Evolutionary conservation across 1,284 basidiomycete genomes (phyloP).

Genomic region (Pseudozyma pruni): DNA sequence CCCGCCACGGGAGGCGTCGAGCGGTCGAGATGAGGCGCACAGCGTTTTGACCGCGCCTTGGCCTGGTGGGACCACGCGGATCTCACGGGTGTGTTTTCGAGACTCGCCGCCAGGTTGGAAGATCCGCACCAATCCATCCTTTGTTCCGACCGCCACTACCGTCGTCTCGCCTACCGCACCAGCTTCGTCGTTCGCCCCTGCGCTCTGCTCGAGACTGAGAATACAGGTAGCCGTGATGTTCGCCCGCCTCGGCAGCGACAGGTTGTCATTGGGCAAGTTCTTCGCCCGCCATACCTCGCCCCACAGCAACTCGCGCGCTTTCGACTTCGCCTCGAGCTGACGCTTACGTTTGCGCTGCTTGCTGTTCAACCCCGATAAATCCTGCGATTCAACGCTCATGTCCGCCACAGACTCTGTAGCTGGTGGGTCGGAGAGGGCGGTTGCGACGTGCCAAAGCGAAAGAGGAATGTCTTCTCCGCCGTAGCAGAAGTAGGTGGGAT

Average conservation of each 20-base stretch:
- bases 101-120: conserved; percentile 27
- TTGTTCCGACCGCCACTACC: conserved; percentile 45
- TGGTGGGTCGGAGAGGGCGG: conserved; percentile 32
- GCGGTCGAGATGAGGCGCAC: conserved; percentile 10
- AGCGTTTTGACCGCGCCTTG: conserved; percentile 47
- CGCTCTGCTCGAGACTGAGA: conserved; percentile 8
- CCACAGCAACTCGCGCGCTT: conserved; percentile 52
- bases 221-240: conserved; percentile 51
- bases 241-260: conserved; percentile 49
- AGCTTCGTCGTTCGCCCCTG: background rate
- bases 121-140: conserved; percentile 49
- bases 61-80: conserved; percentile 28
- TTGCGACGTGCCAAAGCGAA: conserved; percentile 52
- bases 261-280: conserved; percentile 57
- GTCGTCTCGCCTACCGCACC: conserved; percentile 3
- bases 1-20: conserved; percentile 23
- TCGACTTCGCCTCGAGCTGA: conserved; percentile 46
- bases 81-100: conserved; percentile 34
- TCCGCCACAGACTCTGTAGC: conserved; percentile 16
- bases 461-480: conserved; percentile 59
- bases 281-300: conserved; percentile 62
- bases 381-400: conserved; percentile 32
- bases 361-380: conserved; percentile 28
- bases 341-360: conserved; percentile 56
- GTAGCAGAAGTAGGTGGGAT: conserved; percentile 55